Evolutionary conservation across 176 grass and related monocot genomes (phyloP), one percentile per base, ranked within the genome.

Genomic region (Alopecurus myosuroides): DNA sequence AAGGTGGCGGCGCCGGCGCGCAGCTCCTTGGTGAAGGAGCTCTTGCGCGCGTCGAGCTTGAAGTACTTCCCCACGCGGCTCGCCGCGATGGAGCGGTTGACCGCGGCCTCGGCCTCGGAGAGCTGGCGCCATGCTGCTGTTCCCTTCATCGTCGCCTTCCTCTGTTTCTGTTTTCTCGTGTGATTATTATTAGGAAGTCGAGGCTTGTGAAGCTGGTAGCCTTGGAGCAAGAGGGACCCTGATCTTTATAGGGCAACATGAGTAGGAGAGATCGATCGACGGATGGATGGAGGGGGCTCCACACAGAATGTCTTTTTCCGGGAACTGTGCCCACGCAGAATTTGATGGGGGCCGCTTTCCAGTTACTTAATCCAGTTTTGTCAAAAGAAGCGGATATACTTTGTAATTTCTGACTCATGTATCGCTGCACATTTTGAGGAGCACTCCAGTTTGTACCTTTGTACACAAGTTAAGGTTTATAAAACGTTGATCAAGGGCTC

Each of bases 31-130:
- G 79, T 94, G 89, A 94, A 94, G 36, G 89, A 25, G 84, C 83
- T 91, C 80, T 91, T 91, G 56, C 92, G 86, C 11, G 79, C 86
- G 5, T 94, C 92, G 23, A 94, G 86, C 86, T 84, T 94, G 89
- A 94, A 94, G 86, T 91, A 94, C 44, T 2, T 35, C 1, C 92
- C 92, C 3, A 84, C 42, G 19, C 30, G 4, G 73, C 79, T 84
- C 12, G 36, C 37, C 23, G 92, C 86, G 3, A 91, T 42, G 20
- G 88, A 67, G 26, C 77, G 86, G 92, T 94, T 94, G 10, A 94
- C 40, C 11, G 79, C 57, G 13, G 83, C 66, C 70, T 83, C 67
- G 3, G 79, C 83, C 46, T 77, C 57, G 13, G 65, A 29, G 0
- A 94, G 18, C 76, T 13, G 45, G 40, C 23, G 84, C 66, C 89